Base-by-base conservation (phyloP, 1,139 yeast genomes). In the Magnusiomyces fungicola region DNA sequence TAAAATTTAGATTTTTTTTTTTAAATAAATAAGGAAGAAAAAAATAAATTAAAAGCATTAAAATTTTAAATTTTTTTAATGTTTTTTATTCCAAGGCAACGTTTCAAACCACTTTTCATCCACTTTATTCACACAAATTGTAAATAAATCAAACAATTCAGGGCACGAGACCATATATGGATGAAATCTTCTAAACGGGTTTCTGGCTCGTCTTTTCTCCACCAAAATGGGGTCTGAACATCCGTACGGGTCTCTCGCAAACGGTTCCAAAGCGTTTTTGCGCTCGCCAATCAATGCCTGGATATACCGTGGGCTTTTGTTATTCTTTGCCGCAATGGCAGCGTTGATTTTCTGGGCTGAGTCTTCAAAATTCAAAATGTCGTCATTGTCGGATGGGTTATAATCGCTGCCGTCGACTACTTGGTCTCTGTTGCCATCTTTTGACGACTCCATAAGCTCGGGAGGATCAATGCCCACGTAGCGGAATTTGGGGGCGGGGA, bases 201-300 rank as follows among this genome's bases (percentile, higher is more conserved):
- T 82, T 52, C 95, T 69, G 0, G 54, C 54, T 3, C 64, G 51
- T 46, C 66, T 61, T 61, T 78, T 81, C 46, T 70, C 73, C n/a
- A 66, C 61, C 32, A 69, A 52, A 34, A 70, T 66, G 0, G 75
- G 69, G 10, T 68, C 66, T 24, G 62, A 66, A 23, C 74, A 66
- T 0, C 90, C 95, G 61, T 78, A 81, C 66, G 81, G 80, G 63
- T 85, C 92, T 2, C 58, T 54, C 36, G 68, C 69, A 58, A 85
- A 86, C 36, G 72, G 71, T n/a, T 64, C 60, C 1, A 79, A 71
- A 0, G 94, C 94, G 64, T 73, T 70, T 34, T 67, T 67, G 43
- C 68, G 62, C 60, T 86, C 95, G 61, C 49, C 51, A 14, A 21
- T 50, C 51, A 33, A 53, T 40, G 44, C 44, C 16, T 29, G n/a